Conservation (phyloP, 768 basidiomycete genomes). For the Coprinopsis sp. region DNA sequence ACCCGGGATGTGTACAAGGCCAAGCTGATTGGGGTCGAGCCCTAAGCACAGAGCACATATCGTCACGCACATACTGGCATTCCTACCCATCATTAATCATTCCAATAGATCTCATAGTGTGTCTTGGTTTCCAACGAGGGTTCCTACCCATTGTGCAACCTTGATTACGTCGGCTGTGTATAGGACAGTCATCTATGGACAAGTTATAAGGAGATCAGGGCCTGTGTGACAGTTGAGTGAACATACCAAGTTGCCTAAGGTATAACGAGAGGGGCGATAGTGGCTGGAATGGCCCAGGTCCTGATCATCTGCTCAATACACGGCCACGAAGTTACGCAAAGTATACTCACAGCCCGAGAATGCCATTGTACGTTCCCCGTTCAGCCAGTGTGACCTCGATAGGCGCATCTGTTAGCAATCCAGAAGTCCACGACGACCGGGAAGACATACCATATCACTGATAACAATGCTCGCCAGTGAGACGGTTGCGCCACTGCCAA, state of each 20-base stretch:
- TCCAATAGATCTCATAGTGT: no score
- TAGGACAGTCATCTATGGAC: no score
- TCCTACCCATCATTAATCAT: no score
- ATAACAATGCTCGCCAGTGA: conserved; percentile 36
- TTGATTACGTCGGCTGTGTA: no score
- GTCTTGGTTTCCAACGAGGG: no score
- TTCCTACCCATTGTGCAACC: no score
- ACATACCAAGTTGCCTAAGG: conserved; percentile 39
- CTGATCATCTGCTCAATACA: background rate
- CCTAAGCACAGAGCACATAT: no score
- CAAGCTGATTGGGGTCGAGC: no score
- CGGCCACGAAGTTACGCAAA: background rate
- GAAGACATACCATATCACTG: conserved; percentile 29
- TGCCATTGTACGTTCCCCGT: conserved; percentile 34
- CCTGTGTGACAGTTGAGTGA: no score
- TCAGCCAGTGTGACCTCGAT: conserved; percentile 34
- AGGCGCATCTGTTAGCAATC: background rate
- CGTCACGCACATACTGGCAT: no score
- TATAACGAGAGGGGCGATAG: conserved; percentile 21
- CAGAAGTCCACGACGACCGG: background rate
- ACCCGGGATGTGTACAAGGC: no score
- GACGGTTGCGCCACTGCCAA: conserved; percentile 34
- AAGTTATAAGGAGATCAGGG: no score
- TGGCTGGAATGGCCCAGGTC: conserved; percentile 21
- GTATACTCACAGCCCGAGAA: conserved; percentile 26